Percentiles rank a stretch among this genome's conserved stretches.
Evolutionary conservation across 192 early-diverging fungal species (phyloP).

Genomic region (Radiomyces spectabilis): DNA sequence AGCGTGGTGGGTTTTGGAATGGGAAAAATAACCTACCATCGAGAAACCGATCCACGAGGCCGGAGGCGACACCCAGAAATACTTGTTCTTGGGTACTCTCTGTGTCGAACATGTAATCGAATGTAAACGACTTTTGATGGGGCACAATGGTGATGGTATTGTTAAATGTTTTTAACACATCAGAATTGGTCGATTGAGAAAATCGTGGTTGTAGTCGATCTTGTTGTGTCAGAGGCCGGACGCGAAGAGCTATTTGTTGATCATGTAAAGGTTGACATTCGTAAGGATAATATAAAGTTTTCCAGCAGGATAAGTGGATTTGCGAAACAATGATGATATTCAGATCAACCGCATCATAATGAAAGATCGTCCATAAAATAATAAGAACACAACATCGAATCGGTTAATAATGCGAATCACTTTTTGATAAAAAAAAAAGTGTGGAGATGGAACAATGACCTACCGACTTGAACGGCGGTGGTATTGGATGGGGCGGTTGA

Average conservation of each 20-base stretch:
- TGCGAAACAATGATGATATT: too few relatives aligned
- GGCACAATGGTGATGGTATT: constrained; percentile 16
- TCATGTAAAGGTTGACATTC: too few relatives aligned
- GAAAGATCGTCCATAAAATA: too few relatives aligned
- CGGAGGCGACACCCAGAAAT: constrained; percentile 13
- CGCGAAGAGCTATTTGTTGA: constrained; percentile 9
- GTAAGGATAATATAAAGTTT: too few relatives aligned
- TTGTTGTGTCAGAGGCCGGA: constrained; percentile 21
- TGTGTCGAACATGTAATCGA: constrained; percentile 23
- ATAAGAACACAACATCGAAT: too few relatives aligned
- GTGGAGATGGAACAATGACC: too few relatives aligned
- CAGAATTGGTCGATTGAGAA: constrained; percentile 17
- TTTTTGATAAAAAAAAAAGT: too few relatives aligned
- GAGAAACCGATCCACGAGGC: constrained; percentile 22
- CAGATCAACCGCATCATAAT: too few relatives aligned
- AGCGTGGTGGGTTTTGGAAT: not conserved
- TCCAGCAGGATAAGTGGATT: too few relatives aligned
- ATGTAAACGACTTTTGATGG: constrained; percentile 25
- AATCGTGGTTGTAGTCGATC: constrained; percentile 18
- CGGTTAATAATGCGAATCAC: too few relatives aligned
- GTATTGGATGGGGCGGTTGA: not conserved
- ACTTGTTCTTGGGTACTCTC: constrained; percentile 25
- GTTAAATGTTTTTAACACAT: constrained; percentile 21
- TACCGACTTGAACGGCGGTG: constrained; percentile 4
- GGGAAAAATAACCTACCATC: too few relatives aligned